phyloP scores from a whole-genome alignment of 768 basidiomycete species.

The Tubosaeta sp. region DNA sequence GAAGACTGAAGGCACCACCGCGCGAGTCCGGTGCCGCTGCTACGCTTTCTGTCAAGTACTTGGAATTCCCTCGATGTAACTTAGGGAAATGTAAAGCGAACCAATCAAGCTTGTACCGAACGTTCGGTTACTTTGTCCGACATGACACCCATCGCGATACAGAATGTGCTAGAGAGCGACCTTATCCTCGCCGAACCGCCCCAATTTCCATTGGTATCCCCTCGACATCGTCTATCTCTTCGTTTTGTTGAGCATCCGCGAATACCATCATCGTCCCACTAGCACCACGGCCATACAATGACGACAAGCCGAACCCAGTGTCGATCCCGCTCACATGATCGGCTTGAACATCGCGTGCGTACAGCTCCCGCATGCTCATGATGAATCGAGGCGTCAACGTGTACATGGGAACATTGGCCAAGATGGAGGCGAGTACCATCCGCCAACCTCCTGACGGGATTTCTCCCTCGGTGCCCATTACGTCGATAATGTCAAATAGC shows the following conservation, averaged over 20 bases:
- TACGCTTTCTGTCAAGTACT: too few relatives aligned
- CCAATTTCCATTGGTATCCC: too few relatives aligned
- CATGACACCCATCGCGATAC: too few relatives aligned
- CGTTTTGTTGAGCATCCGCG: neutral
- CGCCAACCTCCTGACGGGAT: neutral
- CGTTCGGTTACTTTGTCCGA: too few relatives aligned
- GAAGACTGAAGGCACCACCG: too few relatives aligned
- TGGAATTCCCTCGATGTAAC: too few relatives aligned
- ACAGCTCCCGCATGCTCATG: neutral
- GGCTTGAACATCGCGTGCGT: neutral
- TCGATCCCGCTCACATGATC: neutral
- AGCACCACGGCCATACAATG: neutral
- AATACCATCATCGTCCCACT: neutral
- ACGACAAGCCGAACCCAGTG: neutral
- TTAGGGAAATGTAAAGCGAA: too few relatives aligned
- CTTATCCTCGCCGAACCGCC: too few relatives aligned
- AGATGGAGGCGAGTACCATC: neutral
- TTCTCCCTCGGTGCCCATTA: neutral
- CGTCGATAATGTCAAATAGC: too few relatives aligned
- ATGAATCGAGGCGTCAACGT: constrained; percentile 2
- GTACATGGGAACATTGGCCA: neutral
- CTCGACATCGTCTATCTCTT: neutral
- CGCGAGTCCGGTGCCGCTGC: too few relatives aligned
- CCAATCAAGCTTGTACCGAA: too few relatives aligned
- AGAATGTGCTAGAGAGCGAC: too few relatives aligned